A percentile compares a stretch with the other conserved stretches of the same genome.
phyloP scores from a whole-genome alignment of 1,139 yeast species.

The Arxiozyma telluris region DNA sequence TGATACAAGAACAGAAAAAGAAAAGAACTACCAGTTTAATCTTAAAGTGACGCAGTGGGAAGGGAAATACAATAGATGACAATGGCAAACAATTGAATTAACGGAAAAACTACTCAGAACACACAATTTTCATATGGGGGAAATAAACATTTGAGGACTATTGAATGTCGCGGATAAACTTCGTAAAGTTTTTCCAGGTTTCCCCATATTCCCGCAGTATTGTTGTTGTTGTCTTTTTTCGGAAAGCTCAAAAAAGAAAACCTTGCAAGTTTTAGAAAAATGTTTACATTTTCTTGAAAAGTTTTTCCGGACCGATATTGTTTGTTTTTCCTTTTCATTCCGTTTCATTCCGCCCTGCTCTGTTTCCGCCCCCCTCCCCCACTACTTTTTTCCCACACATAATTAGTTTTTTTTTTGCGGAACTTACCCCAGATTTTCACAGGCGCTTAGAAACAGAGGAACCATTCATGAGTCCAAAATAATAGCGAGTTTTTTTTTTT shows the following conservation, averaged over 20 bases:
- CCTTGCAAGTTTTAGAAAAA: background rate
- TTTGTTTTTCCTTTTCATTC: no score
- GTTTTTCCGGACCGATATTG: background rate
- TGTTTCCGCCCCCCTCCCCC: no score
- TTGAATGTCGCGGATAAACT: background rate
- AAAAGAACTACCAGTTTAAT: no score
- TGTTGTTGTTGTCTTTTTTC: background rate
- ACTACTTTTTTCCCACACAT: no score
- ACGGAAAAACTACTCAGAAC: background rate
- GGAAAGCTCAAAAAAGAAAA: background rate
- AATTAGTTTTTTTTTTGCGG: no score
- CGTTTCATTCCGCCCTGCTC: no score
- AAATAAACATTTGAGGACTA: background rate
- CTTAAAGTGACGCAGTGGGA: no score
- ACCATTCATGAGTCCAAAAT: no score
- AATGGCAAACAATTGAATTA: background rate
- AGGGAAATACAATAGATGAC: background rate
- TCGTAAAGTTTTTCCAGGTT: background rate
- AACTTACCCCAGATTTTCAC: no score
- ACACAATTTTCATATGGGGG: background rate
- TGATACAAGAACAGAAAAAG: no score
- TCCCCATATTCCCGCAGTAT: background rate
- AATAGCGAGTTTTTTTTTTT: no score
- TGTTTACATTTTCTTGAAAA: background rate
- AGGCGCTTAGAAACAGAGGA: no score